A percentile compares a stretch with the other conserved stretches of the same genome.
Evolutionary conservation across 2,329 filamentous ascomycete genomes (phyloP).

Genomic region (Westerdykella aurantiaca): DNA sequence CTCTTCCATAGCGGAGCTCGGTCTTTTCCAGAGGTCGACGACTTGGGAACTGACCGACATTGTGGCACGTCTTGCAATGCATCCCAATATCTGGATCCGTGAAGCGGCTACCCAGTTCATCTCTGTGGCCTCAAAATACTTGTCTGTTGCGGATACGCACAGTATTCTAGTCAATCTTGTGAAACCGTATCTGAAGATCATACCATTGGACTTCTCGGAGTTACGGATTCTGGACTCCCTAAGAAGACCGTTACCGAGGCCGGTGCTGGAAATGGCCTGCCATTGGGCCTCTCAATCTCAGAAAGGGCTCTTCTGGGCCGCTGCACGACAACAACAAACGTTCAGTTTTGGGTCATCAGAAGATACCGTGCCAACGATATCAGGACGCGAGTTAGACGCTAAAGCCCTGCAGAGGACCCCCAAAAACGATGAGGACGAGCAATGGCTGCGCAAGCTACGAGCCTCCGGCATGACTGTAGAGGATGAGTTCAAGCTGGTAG

Average conservation of each 20-base stretch:
- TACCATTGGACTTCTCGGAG: slow-evolving; percentile 65
- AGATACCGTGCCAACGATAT: slow-evolving; percentile 49
- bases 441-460: slow-evolving; percentile 79
- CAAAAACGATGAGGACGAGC: slow-evolving; percentile 88
- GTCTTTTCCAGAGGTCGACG: slow-evolving; percentile 76
- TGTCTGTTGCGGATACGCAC: slow-evolving; percentile 73
- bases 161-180: slow-evolving; percentile 80
- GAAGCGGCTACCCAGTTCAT: slow-evolving; percentile 84
- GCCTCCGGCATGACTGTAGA: slow-evolving; percentile 76
- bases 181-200: slow-evolving; percentile 72
- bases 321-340: slow-evolving; percentile 62
- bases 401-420: slow-evolving; percentile 58
- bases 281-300: slow-evolving; percentile 80
- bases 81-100: slow-evolving; percentile 92
- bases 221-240: slow-evolving; percentile 71
- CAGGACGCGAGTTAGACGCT: slow-evolving; percentile 51
- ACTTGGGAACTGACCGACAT: slow-evolving; percentile 85
- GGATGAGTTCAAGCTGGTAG: slow-evolving; percentile 84
- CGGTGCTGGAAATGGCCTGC: slow-evolving; percentile 77
- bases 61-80: slow-evolving; percentile 78
- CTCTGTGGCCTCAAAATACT: slow-evolving; percentile 65
- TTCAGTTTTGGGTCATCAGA: slow-evolving; percentile 61
- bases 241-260: slow-evolving; percentile 72
- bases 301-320: slow-evolving; percentile 81
- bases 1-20: slow-evolving; percentile 80